Evolutionary conservation across 345 rosid species (phyloP), one percentile per base, ranked within the genome.

Genomic region (Gossypium herbaceum): DNA sequence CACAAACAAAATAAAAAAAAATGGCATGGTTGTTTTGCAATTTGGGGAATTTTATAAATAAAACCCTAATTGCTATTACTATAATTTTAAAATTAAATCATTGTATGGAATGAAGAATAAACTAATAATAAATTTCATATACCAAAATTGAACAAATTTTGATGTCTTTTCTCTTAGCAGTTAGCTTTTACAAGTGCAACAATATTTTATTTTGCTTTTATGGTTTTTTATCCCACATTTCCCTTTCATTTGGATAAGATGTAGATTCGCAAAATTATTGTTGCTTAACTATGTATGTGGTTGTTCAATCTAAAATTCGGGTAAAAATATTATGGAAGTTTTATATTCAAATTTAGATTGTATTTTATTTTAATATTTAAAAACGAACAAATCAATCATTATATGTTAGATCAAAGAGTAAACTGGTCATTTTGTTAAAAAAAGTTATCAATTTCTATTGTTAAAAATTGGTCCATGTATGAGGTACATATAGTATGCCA

Each of bases 351-450:
- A 5, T 34, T 5, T 5, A 34, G 41, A 34, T 34, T 34, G 0
- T 0, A 34, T 34, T 34, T 34, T 34, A 0, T 34, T 34, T 34
- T 1, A 34, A 34, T 34, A 5, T 5, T 34, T 0, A 4, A 34
- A 5, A 34, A 34, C 0, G 0, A 34, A 0, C 0, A 34, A 34
- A 4, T 34, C 0, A 34, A 1, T 5, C 0, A 0, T 5, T 5
- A 34, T 34, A 34, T 34, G 1, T 34, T 34, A 34, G 1, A 34
- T 34, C 1, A 34, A 34, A 34, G 0, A 34, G 7, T 5, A 34
- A 5, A 34, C 0, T 34, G 7, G 1, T 5, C 0, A 1, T 34
- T 34, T 34, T 34, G 7, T 34, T 34, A 1, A 34, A 34, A 34
- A 34, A 34, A 34, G 0, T 34, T 0, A 34, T 34, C 7, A 4